These are phyloP conservation scores for Umbelopsis sp. DNA, from an alignment of 192 early-diverging fungal genomes.

Conservation along the genomic window DNA sequence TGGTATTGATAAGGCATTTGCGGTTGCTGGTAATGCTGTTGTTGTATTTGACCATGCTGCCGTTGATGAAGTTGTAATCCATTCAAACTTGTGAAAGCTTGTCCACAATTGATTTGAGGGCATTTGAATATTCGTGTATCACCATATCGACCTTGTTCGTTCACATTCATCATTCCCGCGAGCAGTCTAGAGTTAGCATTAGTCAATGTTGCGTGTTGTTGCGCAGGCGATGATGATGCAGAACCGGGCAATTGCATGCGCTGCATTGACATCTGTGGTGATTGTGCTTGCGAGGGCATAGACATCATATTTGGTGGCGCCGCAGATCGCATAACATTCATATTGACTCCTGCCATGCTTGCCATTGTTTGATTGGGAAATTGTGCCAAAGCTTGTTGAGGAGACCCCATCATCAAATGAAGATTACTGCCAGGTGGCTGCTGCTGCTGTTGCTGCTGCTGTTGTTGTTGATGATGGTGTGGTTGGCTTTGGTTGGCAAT, in stretches of 20 bases:
- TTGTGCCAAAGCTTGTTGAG: background rate
- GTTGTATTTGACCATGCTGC: constrained; percentile 20
- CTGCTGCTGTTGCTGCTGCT: constrained; percentile 16
- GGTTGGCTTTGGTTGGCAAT: background rate
- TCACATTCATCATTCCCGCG: constrained; percentile 15
- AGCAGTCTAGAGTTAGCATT: background rate
- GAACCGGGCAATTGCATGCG: constrained; percentile 1
- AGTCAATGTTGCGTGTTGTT: constrained; percentile 13
- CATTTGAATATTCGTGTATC: constrained; percentile 13
- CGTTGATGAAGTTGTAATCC: constrained; percentile 23
- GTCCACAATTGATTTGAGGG: constrained; percentile 11
- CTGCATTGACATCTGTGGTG: constrained; percentile 11
- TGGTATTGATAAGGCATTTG: constrained; percentile 8
- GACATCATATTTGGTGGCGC: background rate
- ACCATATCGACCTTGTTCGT: constrained; percentile 5
- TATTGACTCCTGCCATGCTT: background rate
- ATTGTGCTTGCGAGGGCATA: background rate
- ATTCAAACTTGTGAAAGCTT: background rate
- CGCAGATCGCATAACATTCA: background rate
- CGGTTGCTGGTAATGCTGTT: constrained; percentile 22
- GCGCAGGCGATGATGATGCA: constrained; percentile 12
- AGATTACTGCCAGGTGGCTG: constrained; percentile 15
- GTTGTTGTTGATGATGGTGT: constrained; percentile 1
- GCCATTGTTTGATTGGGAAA: background rate
- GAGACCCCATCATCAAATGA: constrained; percentile 9